These are phyloP conservation scores for Lachancea lanzarotensis DNA, from an alignment of 805 yeast species.

Conservation along the genomic window DNA sequence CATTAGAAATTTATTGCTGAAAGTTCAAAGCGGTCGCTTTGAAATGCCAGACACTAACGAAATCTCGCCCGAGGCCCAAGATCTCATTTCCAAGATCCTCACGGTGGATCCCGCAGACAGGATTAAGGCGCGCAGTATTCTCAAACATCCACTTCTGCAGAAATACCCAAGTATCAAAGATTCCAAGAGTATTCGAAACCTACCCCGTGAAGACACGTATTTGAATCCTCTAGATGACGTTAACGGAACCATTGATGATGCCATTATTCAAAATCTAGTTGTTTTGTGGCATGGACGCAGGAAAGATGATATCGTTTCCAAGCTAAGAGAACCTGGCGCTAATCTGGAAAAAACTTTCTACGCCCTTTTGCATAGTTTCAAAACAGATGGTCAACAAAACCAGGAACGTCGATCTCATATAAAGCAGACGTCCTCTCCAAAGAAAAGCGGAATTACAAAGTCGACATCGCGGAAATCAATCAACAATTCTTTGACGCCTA, in stretches of 20 bases:
- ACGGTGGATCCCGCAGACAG: conserved; percentile 75
- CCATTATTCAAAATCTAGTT: conserved; percentile 67
- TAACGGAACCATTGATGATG: conserved; percentile 50
- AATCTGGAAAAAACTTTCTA: conserved; percentile 79
- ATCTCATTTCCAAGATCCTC: conserved; percentile 73
- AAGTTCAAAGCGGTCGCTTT: conserved; percentile 87
- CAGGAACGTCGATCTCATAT: conserved; percentile 37
- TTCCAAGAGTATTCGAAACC: conserved; percentile 31
- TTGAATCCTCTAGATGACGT: conserved; percentile 32
- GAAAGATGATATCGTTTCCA: conserved; percentile 43
- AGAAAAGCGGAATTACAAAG: conserved; percentile 5
- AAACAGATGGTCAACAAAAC: conserved; percentile 43
- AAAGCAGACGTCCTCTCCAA: conserved; percentile 28
- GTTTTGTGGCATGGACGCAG: conserved; percentile 78
- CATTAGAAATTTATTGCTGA: conserved; percentile 75
- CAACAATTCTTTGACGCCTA: conserved; percentile 19
- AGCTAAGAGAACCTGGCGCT: conserved; percentile 48
- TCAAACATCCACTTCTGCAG: conserved; percentile 71
- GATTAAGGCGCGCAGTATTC: conserved; percentile 69
- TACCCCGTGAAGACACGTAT: conserved; percentile 36
- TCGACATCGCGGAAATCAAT: conserved; percentile 8
- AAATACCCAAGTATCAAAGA: conserved; percentile 50
- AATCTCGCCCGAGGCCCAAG: conserved; percentile 78
- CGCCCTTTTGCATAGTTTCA: conserved; percentile 63
- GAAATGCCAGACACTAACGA: conserved; percentile 72